A percentile compares a stretch with the other conserved stretches of the same genome.
phyloP scores from a whole-genome alignment of 169 alveolate species.

The Perkinsus olseni region DNA sequence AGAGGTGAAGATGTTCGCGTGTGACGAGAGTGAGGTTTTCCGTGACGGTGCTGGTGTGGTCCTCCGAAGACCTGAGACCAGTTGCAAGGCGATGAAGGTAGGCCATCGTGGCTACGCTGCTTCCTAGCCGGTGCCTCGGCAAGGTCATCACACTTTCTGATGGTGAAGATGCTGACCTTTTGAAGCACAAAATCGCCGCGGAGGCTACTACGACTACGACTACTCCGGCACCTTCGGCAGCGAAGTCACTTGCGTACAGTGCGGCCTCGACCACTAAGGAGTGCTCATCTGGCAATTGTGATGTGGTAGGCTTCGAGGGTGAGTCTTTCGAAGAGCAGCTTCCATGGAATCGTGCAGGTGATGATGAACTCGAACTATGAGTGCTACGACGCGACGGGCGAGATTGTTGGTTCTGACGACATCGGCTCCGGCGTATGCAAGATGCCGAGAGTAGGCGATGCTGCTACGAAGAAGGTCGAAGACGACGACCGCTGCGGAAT shows the following conservation, averaged over 20 bases:
- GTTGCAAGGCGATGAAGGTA: not conserved
- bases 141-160: not conserved
- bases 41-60: not conserved
- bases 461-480: not conserved
- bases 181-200: not conserved
- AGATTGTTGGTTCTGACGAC: not conserved
- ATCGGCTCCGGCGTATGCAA: not conserved
- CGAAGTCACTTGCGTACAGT: not conserved
- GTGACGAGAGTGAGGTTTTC: not conserved
- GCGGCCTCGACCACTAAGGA: not conserved
- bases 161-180: not conserved
- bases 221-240: not conserved
- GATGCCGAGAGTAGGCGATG: not conserved
- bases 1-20: not conserved
- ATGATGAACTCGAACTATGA: not conserved
- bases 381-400: not conserved
- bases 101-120: too few relatives aligned
- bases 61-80: not conserved
- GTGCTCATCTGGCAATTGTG: not conserved
- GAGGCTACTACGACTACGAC: not conserved
- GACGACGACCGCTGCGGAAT: not conserved
- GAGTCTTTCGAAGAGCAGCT: too few relatives aligned
- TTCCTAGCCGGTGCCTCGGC: too few relatives aligned
- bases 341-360: too few relatives aligned
- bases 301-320: too few relatives aligned